Conservation (phyloP, 768 basidiomycete genomes). For the Paxillus rubicundulus region DNA sequence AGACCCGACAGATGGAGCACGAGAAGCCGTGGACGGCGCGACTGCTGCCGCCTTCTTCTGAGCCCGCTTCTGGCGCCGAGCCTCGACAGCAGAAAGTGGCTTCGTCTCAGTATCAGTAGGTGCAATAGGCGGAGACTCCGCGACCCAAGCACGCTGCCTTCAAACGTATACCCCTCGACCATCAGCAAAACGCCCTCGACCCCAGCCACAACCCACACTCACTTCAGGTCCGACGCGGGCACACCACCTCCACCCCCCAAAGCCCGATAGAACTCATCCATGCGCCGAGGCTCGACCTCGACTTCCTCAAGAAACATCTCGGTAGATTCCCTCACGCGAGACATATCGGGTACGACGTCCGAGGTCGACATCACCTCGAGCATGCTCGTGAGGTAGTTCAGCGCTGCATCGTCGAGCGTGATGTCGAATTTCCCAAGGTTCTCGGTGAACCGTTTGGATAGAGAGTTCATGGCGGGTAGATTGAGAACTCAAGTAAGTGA, state of each 20-base stretch:
- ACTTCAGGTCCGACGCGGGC: neutral
- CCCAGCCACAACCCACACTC: neutral
- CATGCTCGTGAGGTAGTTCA: slow-evolving; percentile 12
- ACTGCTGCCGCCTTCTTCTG: slow-evolving; percentile 8
- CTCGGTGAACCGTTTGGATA: neutral
- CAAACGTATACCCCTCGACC: neutral
- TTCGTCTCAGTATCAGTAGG: neutral
- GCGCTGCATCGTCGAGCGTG: slow-evolving; percentile 6
- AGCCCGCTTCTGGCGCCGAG: slow-evolving; percentile 10
- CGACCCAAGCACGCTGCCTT: neutral
- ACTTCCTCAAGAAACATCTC: slow-evolving; percentile 12
- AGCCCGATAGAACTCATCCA: slow-evolving; percentile 8
- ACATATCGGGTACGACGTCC: neutral
- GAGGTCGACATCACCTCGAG: slow-evolving; percentile 6
- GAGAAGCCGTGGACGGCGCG: neutral
- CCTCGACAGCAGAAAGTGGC: slow-evolving; percentile 4
- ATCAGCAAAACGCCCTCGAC: neutral
- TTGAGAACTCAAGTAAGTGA: too few species aligned
- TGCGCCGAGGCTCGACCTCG: slow-evolving; percentile 6
- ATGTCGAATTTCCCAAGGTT: slow-evolving; percentile 7
- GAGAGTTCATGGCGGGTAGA: neutral
- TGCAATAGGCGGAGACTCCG: neutral
- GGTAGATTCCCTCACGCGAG: slow-evolving; percentile 1
- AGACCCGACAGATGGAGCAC: neutral
- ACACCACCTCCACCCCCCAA: neutral